Evolutionary conservation across 75 land plant genomes (phyloP).

Genomic region (Chamaecyparis obtusa): DNA sequence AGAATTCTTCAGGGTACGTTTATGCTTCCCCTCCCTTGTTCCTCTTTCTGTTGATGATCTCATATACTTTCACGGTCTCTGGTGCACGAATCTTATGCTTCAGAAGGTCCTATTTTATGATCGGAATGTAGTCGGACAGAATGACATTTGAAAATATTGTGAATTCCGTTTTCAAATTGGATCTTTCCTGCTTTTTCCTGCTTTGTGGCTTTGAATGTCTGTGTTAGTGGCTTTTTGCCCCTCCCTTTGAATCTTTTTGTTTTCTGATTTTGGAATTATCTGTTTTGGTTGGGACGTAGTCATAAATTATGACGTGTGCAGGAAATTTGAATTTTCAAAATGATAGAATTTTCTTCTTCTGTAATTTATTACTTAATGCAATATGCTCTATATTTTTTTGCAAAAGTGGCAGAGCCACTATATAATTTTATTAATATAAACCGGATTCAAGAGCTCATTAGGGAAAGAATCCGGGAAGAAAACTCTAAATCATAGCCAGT

Average conservation of each 20-base stretch:
- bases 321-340: too few species aligned
- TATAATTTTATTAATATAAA: too few species aligned
- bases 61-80: background rate
- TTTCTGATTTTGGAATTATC: background rate
- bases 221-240: background rate
- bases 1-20: slow-evolving; percentile 68
- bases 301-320: background rate
- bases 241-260: background rate
- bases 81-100: background rate
- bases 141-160: too few species aligned
- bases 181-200: background rate
- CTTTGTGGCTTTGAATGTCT: background rate
- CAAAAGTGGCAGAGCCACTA: too few species aligned
- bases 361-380: too few species aligned
- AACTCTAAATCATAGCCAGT: too few species aligned
- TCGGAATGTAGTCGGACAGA: too few species aligned
- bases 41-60: background rate
- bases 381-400: too few species aligned
- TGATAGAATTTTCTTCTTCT: too few species aligned
- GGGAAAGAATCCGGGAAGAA: too few species aligned
- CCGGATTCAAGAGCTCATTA: too few species aligned
- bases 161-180: background rate
- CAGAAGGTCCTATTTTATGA: too few species aligned
- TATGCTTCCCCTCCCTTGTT: background rate
- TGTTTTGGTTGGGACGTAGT: background rate